Evolutionary conservation across 1,139 yeast species (phyloP).

Genomic region (Ogataea hybrid): DNA sequence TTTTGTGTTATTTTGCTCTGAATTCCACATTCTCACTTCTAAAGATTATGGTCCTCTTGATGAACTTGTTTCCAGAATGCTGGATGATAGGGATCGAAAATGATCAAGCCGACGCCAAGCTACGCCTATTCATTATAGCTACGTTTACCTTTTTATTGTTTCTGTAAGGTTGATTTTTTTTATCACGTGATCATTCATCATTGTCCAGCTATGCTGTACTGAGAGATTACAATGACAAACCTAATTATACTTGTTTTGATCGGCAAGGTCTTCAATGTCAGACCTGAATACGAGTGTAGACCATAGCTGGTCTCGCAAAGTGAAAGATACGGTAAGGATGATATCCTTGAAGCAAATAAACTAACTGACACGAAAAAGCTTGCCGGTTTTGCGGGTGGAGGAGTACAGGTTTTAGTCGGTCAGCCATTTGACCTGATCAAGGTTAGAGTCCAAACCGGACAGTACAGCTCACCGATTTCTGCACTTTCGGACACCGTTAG

Average conservation of each 20-base stretch:
- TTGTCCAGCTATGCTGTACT: neutral
- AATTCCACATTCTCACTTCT: conserved; percentile 70
- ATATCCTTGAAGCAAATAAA: neutral
- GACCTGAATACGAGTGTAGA: conserved; percentile 36
- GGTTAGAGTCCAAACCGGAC: conserved; percentile 61
- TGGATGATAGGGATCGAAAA: conserved; percentile 29
- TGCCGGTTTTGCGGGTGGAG: conserved; percentile 46
- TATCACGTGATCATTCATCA: conserved; percentile 22
- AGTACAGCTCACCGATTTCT: conserved; percentile 42
- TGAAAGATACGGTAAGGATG: conserved; percentile 49
- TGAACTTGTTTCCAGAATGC: conserved; percentile 77
- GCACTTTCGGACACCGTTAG: conserved; percentile 53
- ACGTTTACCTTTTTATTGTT: no score
- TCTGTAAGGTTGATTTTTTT: no score
- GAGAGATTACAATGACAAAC: no score
- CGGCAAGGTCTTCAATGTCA: neutral
- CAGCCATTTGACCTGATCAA: conserved; percentile 74
- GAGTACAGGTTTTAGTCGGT: conserved; percentile 72
- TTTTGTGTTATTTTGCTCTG: conserved; percentile 82
- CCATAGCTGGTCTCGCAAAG: conserved; percentile 51
- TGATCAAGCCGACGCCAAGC: neutral
- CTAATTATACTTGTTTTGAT: neutral
- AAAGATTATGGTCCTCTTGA: conserved; percentile 92
- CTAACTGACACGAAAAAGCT: conserved; percentile 13
- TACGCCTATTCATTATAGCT: neutral